Conservation (phyloP, 768 basidiomycete species). For the button mushroom (Agaricus bisporus) region DNA sequence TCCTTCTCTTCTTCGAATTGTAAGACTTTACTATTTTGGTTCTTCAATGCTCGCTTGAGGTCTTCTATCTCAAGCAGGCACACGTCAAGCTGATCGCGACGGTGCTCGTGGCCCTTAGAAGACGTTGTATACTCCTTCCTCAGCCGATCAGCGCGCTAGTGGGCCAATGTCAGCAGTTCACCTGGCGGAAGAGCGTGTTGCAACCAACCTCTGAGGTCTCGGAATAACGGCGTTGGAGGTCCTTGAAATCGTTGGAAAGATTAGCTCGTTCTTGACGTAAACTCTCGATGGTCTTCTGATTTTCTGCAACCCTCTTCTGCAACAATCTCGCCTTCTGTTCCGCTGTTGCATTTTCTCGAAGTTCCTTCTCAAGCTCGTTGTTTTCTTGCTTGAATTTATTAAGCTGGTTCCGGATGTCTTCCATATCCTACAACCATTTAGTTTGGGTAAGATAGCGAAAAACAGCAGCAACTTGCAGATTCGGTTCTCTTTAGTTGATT, state of each 20-base stretch:
- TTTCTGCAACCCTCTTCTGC: constrained; percentile 63
- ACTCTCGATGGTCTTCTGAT: constrained; percentile 63
- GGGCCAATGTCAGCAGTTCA: neutral
- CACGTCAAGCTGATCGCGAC: constrained; percentile 68
- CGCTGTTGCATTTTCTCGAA: constrained; percentile 63
- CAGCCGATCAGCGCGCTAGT: constrained; percentile 50
- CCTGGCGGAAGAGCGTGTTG: neutral
- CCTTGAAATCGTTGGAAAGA: constrained; percentile 64
- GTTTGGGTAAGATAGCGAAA: neutral
- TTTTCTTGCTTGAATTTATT: constrained; percentile 70
- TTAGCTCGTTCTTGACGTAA: constrained; percentile 72
- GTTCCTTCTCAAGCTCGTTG: constrained; percentile 63
- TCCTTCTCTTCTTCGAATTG: constrained; percentile 59
- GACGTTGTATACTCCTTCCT: constrained; percentile 55
- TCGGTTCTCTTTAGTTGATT: constrained; percentile 66
- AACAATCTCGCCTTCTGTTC: constrained; percentile 73
- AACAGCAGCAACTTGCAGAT: constrained; percentile 39
- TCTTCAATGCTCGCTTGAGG: constrained; percentile 59
- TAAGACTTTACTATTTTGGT: constrained; percentile 57
- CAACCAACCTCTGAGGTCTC: constrained; percentile 59
- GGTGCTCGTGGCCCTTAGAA: constrained; percentile 62
- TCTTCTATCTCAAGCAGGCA: constrained; percentile 71
- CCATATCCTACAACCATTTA: constrained; percentile 56
- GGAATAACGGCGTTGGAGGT: constrained; percentile 60
- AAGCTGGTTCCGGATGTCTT: constrained; percentile 64